Evolutionary conservation across 306 rosid genomes (phyloP).

Genomic region (Prunus mume): DNA sequence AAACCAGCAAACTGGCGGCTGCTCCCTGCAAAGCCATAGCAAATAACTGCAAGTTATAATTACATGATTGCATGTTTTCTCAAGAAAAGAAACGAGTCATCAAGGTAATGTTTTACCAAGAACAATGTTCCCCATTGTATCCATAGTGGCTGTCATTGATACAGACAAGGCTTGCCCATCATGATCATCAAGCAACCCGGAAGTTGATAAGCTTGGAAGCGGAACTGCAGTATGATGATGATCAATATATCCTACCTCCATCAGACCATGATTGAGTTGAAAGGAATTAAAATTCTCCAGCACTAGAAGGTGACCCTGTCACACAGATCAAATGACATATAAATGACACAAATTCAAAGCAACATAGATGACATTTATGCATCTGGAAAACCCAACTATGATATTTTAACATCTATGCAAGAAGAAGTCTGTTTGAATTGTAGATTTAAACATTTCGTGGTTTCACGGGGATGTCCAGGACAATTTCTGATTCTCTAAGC

Average conservation of each 20-base stretch:
- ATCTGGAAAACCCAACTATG: neutral
- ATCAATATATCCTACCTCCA: slow-evolving; percentile 80
- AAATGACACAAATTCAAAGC: neutral
- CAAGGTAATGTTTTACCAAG: slow-evolving; percentile 43
- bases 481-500: slow-evolving; percentile 53
- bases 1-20: slow-evolving; percentile 89
- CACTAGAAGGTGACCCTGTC: slow-evolving; percentile 83
- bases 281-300: slow-evolving; percentile 60
- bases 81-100: neutral
- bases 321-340: slow-evolving; percentile 17
- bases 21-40: slow-evolving; percentile 56
- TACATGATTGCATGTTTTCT: neutral
- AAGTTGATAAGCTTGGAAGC: slow-evolving; percentile 31
- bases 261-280: slow-evolving; percentile 75
- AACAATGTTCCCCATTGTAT: slow-evolving; percentile 62
- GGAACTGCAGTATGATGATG: slow-evolving; percentile 38
- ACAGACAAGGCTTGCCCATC: slow-evolving; percentile 55
- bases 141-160: slow-evolving; percentile 87
- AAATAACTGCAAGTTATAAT: neutral
- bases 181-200: slow-evolving; percentile 31
- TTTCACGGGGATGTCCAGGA: slow-evolving; percentile 61
- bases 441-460: slow-evolving; percentile 72
- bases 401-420: slow-evolving; percentile 13
- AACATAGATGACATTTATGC: neutral
- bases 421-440: slow-evolving; percentile 9